These are phyloP conservation scores for Hibiscus syriacus DNA, from an alignment of 345 rosid species.

Conservation along the genomic window DNA sequence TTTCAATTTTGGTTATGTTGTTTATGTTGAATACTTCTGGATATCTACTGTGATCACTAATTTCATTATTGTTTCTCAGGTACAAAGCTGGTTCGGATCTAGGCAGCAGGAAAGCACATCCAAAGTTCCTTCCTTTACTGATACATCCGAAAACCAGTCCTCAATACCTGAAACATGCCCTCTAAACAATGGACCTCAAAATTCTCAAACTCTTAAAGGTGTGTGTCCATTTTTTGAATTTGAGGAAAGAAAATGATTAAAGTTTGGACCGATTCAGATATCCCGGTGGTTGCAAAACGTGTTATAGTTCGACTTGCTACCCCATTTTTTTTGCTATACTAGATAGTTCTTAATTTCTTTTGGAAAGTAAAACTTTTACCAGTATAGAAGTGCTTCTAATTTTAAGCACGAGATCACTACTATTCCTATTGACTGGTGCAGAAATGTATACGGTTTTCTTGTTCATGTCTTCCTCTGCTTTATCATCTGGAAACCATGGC, in stretches of 20 bases:
- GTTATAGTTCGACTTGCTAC: background rate
- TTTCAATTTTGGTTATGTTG: background rate
- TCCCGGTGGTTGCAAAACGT: background rate
- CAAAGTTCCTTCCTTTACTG: slow-evolving; percentile 27
- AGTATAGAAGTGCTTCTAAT: background rate
- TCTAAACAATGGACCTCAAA: slow-evolving; percentile 21
- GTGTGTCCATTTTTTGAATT: background rate
- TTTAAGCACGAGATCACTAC: background rate
- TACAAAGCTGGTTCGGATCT: slow-evolving; percentile 39
- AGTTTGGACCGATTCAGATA: background rate
- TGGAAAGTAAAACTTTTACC: background rate
- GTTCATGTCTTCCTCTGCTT: background rate
- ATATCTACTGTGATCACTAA: background rate
- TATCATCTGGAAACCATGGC: background rate
- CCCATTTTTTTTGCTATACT: too few relatives aligned
- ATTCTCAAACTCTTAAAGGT: slow-evolving; percentile 33
- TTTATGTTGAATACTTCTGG: background rate
- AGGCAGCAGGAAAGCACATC: slow-evolving; percentile 21
- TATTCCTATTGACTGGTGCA: background rate
- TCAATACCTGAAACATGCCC: slow-evolving; percentile 17
- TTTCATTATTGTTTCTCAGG: slow-evolving; percentile 21
- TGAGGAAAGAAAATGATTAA: background rate
- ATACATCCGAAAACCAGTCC: slow-evolving; percentile 20
- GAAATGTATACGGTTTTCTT: background rate
- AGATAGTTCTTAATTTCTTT: background rate